Evolutionary conservation across 306 rosid genomes (phyloP).

Genomic region (Prunus mira): DNA sequence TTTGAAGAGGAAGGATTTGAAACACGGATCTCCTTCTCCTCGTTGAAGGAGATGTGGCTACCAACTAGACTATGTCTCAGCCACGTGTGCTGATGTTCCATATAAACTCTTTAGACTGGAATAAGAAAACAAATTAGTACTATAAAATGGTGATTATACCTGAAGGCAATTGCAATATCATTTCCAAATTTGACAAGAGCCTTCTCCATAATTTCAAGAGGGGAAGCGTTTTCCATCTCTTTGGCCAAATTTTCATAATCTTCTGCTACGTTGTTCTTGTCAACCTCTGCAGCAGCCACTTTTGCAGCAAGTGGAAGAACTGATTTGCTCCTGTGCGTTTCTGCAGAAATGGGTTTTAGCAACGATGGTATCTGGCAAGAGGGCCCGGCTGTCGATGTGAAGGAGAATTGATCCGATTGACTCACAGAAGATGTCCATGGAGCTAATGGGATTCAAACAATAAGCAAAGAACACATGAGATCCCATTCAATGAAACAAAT

Average conservation of each 20-base stretch:
- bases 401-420: constrained; percentile 15
- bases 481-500: background rate
- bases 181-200: constrained; percentile 74
- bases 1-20: too few species aligned
- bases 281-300: constrained; percentile 35
- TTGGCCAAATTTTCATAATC: constrained; percentile 47
- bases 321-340: constrained; percentile 27
- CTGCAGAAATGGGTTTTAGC: constrained; percentile 31
- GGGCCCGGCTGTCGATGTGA: constrained; percentile 18
- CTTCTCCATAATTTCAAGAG: constrained; percentile 69
- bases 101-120: too few species aligned
- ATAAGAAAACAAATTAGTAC: background rate
- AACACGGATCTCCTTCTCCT: background rate
- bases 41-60: too few species aligned
- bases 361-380: constrained; percentile 23
- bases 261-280: constrained; percentile 22
- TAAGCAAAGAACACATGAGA: background rate
- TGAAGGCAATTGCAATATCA: constrained; percentile 84
- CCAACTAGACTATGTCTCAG: too few species aligned
- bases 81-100: too few species aligned
- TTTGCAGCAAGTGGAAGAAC: constrained; percentile 32
- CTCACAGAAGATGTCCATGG: background rate
- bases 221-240: constrained; percentile 66
- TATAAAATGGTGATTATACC: constrained; percentile 28
- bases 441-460: background rate